These are phyloP conservation scores for Komagataella mondaviorum DNA, from an alignment of 805 yeast genomes.

Conservation along the genomic window DNA sequence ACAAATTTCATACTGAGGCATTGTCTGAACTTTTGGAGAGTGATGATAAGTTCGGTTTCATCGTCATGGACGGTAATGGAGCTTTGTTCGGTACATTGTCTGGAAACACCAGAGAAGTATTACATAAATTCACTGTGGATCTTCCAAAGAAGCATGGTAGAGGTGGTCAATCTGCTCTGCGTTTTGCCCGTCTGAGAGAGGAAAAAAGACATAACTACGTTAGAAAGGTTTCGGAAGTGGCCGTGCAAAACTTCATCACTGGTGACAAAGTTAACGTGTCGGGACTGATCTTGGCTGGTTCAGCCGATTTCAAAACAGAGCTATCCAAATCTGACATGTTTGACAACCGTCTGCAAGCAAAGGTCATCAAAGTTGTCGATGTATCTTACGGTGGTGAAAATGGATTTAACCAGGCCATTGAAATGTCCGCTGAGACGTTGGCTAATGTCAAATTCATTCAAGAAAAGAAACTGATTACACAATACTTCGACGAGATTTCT, in stretches of 20 bases:
- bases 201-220: conserved; percentile 98
- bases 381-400: conserved; percentile 98
- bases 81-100: conserved; percentile 89
- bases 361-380: conserved; percentile 87
- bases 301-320: conserved; percentile 97
- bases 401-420: conserved; percentile 99
- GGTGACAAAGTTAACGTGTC: conserved; percentile 87
- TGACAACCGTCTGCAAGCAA: conserved; percentile 77
- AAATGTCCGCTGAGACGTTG: conserved; percentile 90
- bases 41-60: conserved; percentile 95
- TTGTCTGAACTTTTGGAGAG: conserved; percentile 85
- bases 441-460: conserved; percentile 96
- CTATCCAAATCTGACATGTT: conserved; percentile 86
- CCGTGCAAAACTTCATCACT: conserved; percentile 95
- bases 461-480: conserved; percentile 88
- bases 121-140: conserved; percentile 94
- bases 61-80: conserved; percentile 99
- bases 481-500: conserved; percentile 92
- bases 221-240: conserved; percentile 95
- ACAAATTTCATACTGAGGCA: conserved; percentile 97
- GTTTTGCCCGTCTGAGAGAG: conserved; percentile 98
- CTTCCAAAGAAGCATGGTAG: conserved; percentile 99
- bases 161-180: conserved; percentile 99
- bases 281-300: conserved; percentile 95
- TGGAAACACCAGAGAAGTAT: conserved; percentile 93